Evolutionary conservation across 2,329 filamentous ascomycete genomes (phyloP).

Genomic region (Beauveria caledonica): DNA sequence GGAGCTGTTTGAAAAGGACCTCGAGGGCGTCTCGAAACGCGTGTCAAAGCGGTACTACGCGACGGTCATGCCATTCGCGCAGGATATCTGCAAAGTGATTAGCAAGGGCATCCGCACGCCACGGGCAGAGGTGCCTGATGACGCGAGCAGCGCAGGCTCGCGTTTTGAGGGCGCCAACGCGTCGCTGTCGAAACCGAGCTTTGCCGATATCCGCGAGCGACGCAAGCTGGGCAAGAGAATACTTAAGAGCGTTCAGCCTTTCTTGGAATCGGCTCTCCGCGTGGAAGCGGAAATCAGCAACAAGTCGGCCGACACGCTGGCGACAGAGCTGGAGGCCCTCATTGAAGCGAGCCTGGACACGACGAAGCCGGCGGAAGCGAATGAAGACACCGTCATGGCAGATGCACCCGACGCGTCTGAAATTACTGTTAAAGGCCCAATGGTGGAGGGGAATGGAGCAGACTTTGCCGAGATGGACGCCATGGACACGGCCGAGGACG

Average conservation of each 20-base stretch:
- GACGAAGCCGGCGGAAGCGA: conserved; percentile 32
- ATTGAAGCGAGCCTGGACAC: conserved; percentile 59
- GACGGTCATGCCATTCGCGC: conserved; percentile 47
- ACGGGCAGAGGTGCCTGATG: conserved; percentile 21
- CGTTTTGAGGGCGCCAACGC: conserved; percentile 31
- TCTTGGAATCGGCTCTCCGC: conserved; percentile 64
- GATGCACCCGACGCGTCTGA: conserved; percentile 38
- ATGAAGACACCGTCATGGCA: conserved; percentile 39
- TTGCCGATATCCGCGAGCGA: conserved; percentile 67
- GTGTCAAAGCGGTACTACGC: conserved; percentile 51
- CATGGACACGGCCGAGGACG: conserved; percentile 29
- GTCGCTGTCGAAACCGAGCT: conserved; percentile 44
- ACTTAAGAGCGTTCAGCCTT: conserved; percentile 70
- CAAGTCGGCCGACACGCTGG: conserved; percentile 59
- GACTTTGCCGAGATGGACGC: conserved; percentile 24
- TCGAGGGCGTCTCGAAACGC: conserved; percentile 41
- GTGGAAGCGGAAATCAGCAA: conserved; percentile 76
- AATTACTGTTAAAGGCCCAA: conserved; percentile 36
- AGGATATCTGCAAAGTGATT: conserved; percentile 48
- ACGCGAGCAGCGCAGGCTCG: conserved; percentile 15
- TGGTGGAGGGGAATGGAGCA: conserved; percentile 16
- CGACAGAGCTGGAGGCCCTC: conserved; percentile 66
- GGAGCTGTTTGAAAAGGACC: conserved; percentile 46
- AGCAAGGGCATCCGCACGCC: conserved; percentile 41
- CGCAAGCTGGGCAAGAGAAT: conserved; percentile 85